Evolutionary conservation across 1,284 basidiomycete species (phyloP).

Genomic region (Anthracocystis walkeri): DNA sequence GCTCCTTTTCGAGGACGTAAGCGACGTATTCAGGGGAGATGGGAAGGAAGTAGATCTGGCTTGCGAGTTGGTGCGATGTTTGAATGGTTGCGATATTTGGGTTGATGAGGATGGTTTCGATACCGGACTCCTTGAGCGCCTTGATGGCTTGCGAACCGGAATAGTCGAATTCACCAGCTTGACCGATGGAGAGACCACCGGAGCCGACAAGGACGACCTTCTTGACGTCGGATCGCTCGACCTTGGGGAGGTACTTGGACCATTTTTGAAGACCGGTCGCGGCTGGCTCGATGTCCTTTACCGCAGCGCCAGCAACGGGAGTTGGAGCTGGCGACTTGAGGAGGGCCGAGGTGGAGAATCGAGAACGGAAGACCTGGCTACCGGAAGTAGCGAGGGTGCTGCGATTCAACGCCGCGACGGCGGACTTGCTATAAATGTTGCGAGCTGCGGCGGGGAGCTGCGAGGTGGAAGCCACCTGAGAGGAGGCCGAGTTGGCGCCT

Average conservation of each 20-base stretch:
- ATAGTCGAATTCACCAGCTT: conserved; percentile 99
- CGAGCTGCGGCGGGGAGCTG: conserved; percentile 29
- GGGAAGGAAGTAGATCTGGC: conserved; percentile 96
- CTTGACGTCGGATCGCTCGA: conserved; percentile 79
- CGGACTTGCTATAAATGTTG: conserved; percentile 33
- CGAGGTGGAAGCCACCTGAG: conserved; percentile 44
- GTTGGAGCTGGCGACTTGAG: conserved; percentile 48
- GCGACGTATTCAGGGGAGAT: conserved; percentile 98
- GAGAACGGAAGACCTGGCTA: conserved; percentile 44
- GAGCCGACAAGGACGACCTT: conserved; percentile 97
- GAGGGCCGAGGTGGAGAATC: conserved; percentile 45
- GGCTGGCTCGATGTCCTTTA: conserved; percentile 57
- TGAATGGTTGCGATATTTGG: conserved; percentile 69
- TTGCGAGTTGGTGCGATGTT: conserved; percentile 89
- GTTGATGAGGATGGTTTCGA: conserved; percentile 84
- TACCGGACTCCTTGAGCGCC: conserved; percentile 93
- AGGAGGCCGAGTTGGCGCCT: conserved; percentile 44
- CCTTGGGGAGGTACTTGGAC: conserved; percentile 65
- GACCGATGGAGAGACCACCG: conserved; percentile 95
- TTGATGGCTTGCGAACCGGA: conserved; percentile 99
- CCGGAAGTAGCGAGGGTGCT: conserved; percentile 34
- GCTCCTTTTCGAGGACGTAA: conserved; percentile 97
- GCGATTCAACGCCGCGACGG: conserved; percentile 27
- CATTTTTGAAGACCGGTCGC: conserved; percentile 62
- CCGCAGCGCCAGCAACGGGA: conserved; percentile 42